Evolutionary conservation across 371 early-diverging fungal genomes (phyloP), one percentile per base, ranked within the genome.

Genomic region (Funneliformis caledonium): DNA sequence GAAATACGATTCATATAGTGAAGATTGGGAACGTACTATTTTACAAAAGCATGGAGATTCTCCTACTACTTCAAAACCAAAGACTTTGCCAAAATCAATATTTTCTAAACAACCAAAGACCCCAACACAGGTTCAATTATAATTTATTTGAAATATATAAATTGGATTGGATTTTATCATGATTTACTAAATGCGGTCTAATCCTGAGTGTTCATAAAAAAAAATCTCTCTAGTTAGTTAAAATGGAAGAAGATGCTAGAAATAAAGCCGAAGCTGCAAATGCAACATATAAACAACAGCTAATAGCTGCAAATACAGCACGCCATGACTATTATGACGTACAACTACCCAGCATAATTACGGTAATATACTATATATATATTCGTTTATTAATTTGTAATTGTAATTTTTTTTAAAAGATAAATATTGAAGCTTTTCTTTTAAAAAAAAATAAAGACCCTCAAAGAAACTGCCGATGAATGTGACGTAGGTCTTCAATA

Each of bases 1-100:
- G 78, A 91, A 91, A 76, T 95, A 93, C 82, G 94, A 94, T 60
- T 22, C 85, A 6, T 78, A 84, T 6, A 92, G 92, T 37, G 94
- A 93, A 80, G 94, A 94, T 56, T 94, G 94, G 94, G 94, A 95
- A 83, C 88, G 89, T 11, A 85, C 93, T 3, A 88, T 94, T 37
- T 81, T 91, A 42, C 88, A 90, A 81, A 89, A 89, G 84, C 88
- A 84, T 72, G 84, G 85, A 74, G 88, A 91, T 37, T 61, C 86
- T 50, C 72, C 86, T 52, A 72, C 85, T 50, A 86, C 89, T 82
- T 90, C 89, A 82, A 88, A 83, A 76, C 90, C 90, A 82, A 88
- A 82, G 64, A 79, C 79, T 42, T 47, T 79, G 19, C 45, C 78
- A 48, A 79, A 79, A 69, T 2, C 78, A 22, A 68, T 79, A 69